phyloP scores from a whole-genome alignment of 352 stramenopile genomes.

The Peronospora farinosa region DNA sequence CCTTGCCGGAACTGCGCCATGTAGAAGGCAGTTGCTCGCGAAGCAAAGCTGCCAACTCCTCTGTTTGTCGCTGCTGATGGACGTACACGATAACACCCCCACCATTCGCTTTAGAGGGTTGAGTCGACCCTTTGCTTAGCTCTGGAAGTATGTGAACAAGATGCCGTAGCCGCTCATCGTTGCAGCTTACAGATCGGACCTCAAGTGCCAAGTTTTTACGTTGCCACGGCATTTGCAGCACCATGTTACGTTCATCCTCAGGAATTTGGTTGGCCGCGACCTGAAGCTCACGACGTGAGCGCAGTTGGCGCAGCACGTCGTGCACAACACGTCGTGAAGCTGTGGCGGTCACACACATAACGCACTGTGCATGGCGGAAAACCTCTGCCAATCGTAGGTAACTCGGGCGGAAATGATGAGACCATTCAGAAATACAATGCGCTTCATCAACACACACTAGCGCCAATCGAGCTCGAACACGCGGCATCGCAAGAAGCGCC shows the following conservation, averaged over 20 bases:
- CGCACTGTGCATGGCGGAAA: slow-evolving; percentile 54
- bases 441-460: slow-evolving; percentile 93
- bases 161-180: slow-evolving; percentile 50
- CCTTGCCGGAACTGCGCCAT: slow-evolving; percentile 34
- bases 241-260: slow-evolving; percentile 35
- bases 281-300: slow-evolving; percentile 18
- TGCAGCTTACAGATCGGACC: slow-evolving; percentile 45
- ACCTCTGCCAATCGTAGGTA: slow-evolving; percentile 58
- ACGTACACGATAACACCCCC: slow-evolving; percentile 80
- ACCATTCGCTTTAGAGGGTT: slow-evolving; percentile 13
- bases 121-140: slow-evolving; percentile 24
- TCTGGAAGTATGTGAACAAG: slow-evolving; percentile 24
- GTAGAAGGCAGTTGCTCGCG: slow-evolving; percentile 42
- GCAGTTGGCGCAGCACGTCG: slow-evolving; percentile 64
- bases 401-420: slow-evolving; percentile 90
- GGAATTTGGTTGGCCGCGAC: neutral
- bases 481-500: slow-evolving; percentile 41
- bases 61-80: slow-evolving; percentile 69
- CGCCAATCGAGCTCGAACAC: slow-evolving; percentile 39
- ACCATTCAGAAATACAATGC: slow-evolving; percentile 94
- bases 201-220: slow-evolving; percentile 55
- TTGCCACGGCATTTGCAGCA: slow-evolving; percentile 74
- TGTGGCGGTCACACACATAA: slow-evolving; percentile 91
- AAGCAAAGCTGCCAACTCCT: slow-evolving; percentile 60
- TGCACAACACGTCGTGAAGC: slow-evolving; percentile 71